These are phyloP conservation scores for Ceratocystis huliohia DNA, from an alignment of 2,329 filamentous ascomycete genomes.

Conservation along the genomic window DNA sequence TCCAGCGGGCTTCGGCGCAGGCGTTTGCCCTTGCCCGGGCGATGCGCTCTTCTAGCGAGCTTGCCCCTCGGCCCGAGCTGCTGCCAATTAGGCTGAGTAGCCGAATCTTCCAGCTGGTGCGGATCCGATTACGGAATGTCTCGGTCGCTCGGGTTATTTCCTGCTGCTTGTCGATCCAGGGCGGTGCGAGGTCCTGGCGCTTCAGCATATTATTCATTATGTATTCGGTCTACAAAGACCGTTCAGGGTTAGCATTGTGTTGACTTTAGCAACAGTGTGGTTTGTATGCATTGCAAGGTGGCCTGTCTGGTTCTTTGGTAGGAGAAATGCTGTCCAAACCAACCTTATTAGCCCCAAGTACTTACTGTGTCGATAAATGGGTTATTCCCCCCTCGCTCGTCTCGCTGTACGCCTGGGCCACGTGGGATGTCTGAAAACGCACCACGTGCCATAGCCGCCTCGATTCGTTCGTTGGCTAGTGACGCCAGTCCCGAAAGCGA, in stretches of 20 bases:
- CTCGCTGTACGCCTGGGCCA: slow-evolving; percentile 68
- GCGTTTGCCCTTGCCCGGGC: slow-evolving; percentile 59
- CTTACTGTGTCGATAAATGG: slow-evolving; percentile 71
- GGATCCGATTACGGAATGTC: slow-evolving; percentile 59
- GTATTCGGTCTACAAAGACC: slow-evolving; percentile 61
- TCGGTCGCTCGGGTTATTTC: slow-evolving; percentile 59
- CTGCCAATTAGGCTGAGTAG: slow-evolving; percentile 63
- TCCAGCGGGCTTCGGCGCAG: slow-evolving; percentile 54
- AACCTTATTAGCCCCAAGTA: neutral
- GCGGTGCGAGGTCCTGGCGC: slow-evolving; percentile 85
- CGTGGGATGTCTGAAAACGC: slow-evolving; percentile 76
- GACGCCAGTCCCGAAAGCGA: slow-evolving; percentile 66
- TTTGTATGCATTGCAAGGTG: too few relatives aligned
- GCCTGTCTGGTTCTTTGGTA: too few relatives aligned
- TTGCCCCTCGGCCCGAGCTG: slow-evolving; percentile 46
- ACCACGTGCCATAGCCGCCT: slow-evolving; percentile 82
- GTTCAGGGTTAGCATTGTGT: neutral
- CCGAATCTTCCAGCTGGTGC: slow-evolving; percentile 75
- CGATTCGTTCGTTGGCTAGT: slow-evolving; percentile 77
- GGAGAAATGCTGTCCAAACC: too few relatives aligned
- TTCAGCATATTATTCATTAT: slow-evolving; percentile 99
- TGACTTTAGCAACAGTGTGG: neutral
- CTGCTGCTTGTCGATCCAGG: slow-evolving; percentile 98
- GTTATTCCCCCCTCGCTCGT: slow-evolving; percentile 67
- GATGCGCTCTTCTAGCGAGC: slow-evolving; percentile 57